These are phyloP conservation scores for Oidium heveae DNA, from an alignment of 2,329 filamentous ascomycete species.

Conservation along the genomic window DNA sequence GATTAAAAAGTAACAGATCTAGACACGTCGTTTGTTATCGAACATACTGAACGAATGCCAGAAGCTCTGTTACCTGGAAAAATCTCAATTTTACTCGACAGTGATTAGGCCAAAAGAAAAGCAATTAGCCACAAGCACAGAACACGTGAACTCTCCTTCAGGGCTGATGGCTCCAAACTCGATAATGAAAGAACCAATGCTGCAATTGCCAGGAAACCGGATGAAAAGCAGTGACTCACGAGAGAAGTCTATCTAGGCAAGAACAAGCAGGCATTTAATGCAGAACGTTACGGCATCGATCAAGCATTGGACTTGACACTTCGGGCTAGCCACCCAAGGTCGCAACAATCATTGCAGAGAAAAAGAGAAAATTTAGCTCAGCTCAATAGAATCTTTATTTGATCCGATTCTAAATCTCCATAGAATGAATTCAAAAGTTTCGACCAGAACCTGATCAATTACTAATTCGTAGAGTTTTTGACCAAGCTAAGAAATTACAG, in stretches of 20 bases:
- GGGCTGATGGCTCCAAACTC: neutral
- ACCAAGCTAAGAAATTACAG: neutral
- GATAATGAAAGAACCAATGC: neutral
- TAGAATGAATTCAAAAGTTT: neutral
- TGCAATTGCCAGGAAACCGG: neutral
- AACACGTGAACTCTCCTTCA: neutral
- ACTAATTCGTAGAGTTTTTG: neutral
- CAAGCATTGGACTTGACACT: neutral
- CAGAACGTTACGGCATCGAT: neutral
- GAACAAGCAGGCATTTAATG: neutral
- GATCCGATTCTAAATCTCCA: neutral
- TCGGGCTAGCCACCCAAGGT: neutral
- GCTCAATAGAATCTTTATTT: neutral
- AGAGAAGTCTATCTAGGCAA: neutral
- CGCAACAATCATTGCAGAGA: neutral
- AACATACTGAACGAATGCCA: neutral
- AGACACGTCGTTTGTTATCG: neutral
- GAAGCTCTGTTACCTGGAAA: neutral
- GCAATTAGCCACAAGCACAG: neutral
- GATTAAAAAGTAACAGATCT: neutral
- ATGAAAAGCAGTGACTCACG: too few relatives aligned
- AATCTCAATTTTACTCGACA: neutral
- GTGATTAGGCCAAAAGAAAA: neutral
- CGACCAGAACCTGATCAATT: neutral
- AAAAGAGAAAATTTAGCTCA: neutral